phyloP scores from a whole-genome alignment of 2,329 filamentous ascomycete genomes.

The Hymenoscyphus linearis region DNA sequence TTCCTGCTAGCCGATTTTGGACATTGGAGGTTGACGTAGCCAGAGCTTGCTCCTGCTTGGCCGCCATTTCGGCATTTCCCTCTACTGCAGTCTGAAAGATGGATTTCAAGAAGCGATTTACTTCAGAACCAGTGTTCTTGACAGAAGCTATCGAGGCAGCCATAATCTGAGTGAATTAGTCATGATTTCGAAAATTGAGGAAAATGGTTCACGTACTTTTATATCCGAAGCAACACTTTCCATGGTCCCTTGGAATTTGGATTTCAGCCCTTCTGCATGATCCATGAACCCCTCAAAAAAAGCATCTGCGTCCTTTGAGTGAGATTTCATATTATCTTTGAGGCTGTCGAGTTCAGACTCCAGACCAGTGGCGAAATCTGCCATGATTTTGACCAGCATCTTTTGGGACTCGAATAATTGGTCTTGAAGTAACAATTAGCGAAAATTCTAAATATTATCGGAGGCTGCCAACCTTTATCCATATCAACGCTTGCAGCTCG shows the following conservation, averaged over 20 bases:
- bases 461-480: constrained; percentile 42
- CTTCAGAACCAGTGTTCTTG: constrained; percentile 12
- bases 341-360: constrained; percentile 21
- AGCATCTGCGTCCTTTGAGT: constrained; percentile 17
- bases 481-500: constrained; percentile 53
- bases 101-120: constrained; percentile 16
- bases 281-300: constrained; percentile 22
- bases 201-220: constrained; percentile 12
- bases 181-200: neutral
- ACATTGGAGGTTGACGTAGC: constrained; percentile 18
- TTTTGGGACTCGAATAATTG: constrained; percentile 29
- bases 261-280: constrained; percentile 20
- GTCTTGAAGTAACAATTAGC: constrained; percentile 23
- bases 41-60: constrained; percentile 26
- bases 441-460: neutral
- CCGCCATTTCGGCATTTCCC: constrained; percentile 28
- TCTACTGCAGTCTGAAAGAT: constrained; percentile 17
- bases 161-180: constrained; percentile 16
- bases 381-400: constrained; percentile 27
- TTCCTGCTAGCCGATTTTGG: constrained; percentile 15
- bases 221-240: constrained; percentile 20
- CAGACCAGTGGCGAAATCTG: constrained; percentile 23
- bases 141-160: constrained; percentile 15
- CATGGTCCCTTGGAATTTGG: constrained; percentile 22
- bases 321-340: constrained; percentile 19